phyloP scores from a whole-genome alignment of 2,329 filamentous ascomycete species.

The Elsinoe perseae region DNA sequence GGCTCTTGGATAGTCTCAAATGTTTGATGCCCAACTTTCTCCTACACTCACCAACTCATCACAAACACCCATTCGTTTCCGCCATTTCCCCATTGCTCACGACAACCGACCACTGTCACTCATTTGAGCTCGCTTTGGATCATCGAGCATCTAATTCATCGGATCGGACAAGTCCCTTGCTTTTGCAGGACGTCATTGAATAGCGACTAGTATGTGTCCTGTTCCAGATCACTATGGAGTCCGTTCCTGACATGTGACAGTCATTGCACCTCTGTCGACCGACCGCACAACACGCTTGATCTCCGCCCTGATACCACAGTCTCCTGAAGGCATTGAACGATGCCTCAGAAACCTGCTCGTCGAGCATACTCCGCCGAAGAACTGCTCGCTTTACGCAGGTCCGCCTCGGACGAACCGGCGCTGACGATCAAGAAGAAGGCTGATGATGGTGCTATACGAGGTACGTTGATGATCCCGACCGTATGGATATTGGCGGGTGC shows the following conservation, averaged over 20 bases:
- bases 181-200: slow-evolving; percentile 11
- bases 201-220: slow-evolving; percentile 11
- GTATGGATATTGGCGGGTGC: not conserved
- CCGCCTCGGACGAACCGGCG: slow-evolving; percentile 29
- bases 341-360: slow-evolving; percentile 24
- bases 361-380: slow-evolving; percentile 33
- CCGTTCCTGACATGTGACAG: not conserved
- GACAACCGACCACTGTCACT: slow-evolving; percentile 15
- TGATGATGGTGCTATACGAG: slow-evolving; percentile 32
- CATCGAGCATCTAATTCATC: slow-evolving; percentile 13
- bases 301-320: slow-evolving; percentile 3
- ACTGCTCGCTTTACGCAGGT: slow-evolving; percentile 29
- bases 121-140: slow-evolving; percentile 15
- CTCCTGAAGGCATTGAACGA: slow-evolving; percentile 14
- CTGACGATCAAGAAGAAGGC: slow-evolving; percentile 32
- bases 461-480: slow-evolving; percentile 22
- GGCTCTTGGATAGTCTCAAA: not conserved
- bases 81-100: slow-evolving; percentile 9
- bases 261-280: slow-evolving; percentile 14
- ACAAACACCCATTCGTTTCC: slow-evolving; percentile 12
- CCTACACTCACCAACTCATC: not conserved
- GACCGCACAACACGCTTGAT: not conserved
- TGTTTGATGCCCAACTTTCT: not conserved
- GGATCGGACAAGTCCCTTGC: slow-evolving; percentile 11
- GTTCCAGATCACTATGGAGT: not conserved